A percentile compares a stretch with the other conserved stretches of the same genome.
These are phyloP conservation scores for Gynandropsis gynandra DNA, from an alignment of 345 rosid genomes.

Conservation along the genomic window DNA sequence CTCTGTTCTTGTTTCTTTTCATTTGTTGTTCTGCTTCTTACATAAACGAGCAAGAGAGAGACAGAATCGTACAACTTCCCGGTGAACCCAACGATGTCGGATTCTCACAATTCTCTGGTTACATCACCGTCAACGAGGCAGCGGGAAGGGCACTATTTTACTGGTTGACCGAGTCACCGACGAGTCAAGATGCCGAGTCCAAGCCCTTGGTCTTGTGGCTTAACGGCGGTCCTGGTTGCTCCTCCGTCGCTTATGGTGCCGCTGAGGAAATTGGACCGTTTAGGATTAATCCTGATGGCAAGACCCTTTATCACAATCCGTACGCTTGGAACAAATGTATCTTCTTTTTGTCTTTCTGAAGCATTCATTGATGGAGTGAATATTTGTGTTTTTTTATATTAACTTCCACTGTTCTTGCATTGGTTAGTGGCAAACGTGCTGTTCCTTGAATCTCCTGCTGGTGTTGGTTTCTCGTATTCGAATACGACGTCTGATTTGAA, in stretches of 20 bases:
- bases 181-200: constrained; percentile 48
- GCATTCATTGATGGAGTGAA: not conserved
- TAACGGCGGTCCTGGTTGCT: constrained; percentile 95
- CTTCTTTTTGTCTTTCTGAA: not conserved
- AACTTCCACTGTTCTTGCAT: no score
- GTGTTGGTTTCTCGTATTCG: constrained; percentile 90
- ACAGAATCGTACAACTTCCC: constrained; percentile 61
- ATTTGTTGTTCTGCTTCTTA: constrained; percentile 31
- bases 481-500: constrained; percentile 81
- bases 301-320: constrained; percentile 57
- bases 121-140: constrained; percentile 61
- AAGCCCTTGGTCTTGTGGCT: constrained; percentile 90
- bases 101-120: constrained; percentile 80
- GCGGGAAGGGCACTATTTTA: constrained; percentile 89
- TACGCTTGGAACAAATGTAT: constrained; percentile 85
- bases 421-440: constrained; percentile 95
- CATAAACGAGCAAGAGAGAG: constrained; percentile 49
- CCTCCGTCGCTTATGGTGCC: constrained; percentile 90
- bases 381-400: constrained; percentile 10
- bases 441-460: constrained; percentile 94
- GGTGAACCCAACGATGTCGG: constrained; percentile 73
- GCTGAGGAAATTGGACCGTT: constrained; percentile 95
- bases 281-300: constrained; percentile 64
- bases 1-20: no score
- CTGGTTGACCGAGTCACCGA: constrained; percentile 80